These are phyloP conservation scores for Glycyrrhiza uralensis DNA, from an alignment of 306 rosid genomes.

Conservation along the genomic window DNA sequence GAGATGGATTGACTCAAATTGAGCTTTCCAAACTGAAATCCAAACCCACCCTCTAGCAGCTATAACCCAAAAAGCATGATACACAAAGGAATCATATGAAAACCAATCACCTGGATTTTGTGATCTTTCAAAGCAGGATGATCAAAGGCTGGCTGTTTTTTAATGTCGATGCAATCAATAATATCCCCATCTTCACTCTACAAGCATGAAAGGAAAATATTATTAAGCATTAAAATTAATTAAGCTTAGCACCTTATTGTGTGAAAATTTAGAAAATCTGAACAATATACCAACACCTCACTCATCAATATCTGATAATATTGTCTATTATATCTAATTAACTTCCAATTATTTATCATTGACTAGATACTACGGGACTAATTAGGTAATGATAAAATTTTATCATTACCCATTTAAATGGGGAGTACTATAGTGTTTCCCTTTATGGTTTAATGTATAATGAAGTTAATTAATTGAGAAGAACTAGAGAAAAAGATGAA, in stretches of 20 bases:
- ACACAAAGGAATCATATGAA: background rate
- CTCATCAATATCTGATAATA: background rate
- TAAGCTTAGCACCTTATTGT: background rate
- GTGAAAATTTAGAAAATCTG: background rate
- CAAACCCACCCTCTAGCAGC: no score
- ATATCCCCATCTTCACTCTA: constrained; percentile 72
- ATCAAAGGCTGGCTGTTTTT: constrained; percentile 63
- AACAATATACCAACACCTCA: background rate
- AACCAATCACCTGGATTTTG: constrained; percentile 50
- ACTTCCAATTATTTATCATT: background rate
- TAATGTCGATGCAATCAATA: constrained; percentile 51
- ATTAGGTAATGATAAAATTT: background rate
- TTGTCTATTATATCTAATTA: background rate
- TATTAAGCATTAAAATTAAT: background rate
- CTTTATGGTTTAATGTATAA: background rate
- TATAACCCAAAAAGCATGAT: background rate
- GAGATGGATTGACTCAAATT: no score
- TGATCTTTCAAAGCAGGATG: constrained; percentile 61
- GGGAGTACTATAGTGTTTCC: background rate
- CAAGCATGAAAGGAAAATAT: background rate
- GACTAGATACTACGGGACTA: background rate
- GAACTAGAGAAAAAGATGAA: background rate
- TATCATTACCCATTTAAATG: no score
- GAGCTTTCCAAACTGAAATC: no score
- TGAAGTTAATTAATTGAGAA: background rate